Evolutionary conservation across 257 asterid species (phyloP).

Genomic region (Nicotiana paniculata): DNA sequence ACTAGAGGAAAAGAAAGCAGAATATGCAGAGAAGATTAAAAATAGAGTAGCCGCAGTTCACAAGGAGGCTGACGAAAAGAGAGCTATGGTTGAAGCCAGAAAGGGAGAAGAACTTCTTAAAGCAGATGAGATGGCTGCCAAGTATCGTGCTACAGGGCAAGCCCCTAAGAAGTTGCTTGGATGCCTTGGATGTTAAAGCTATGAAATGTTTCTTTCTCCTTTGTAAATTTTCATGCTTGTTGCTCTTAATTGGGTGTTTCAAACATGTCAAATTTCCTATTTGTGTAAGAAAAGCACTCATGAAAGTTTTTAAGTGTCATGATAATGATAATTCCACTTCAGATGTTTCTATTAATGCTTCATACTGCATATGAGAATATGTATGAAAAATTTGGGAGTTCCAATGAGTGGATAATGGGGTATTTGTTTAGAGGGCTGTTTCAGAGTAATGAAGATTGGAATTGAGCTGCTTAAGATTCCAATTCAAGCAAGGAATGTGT

Average conservation of each 20-base stretch:
- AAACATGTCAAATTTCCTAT: background rate
- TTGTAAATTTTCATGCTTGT: background rate
- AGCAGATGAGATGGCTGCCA: constrained; percentile 64
- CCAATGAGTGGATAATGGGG: background rate
- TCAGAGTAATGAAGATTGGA: too few species aligned
- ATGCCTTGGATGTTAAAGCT: constrained; percentile 45
- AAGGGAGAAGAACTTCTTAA: constrained; percentile 60
- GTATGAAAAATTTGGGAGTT: background rate
- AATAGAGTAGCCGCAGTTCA: constrained; percentile 64
- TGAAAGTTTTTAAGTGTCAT: background rate
- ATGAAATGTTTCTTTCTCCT: constrained; percentile 7
- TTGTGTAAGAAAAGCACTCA: background rate
- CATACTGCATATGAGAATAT: background rate
- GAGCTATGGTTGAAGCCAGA: constrained; percentile 52
- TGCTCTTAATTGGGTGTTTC: constrained; percentile 9
- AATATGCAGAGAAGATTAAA: constrained; percentile 49
- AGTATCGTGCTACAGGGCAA: constrained; percentile 56
- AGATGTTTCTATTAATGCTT: background rate
- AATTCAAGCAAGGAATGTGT: too few species aligned
- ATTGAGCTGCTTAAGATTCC: too few species aligned
- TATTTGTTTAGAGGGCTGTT: too few species aligned
- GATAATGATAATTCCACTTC: background rate
- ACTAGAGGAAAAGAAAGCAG: constrained; percentile 63
- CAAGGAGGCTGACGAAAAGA: constrained; percentile 73
- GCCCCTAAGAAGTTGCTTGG: constrained; percentile 47